Conservation (phyloP, 140 eudicot genomes). For the Anethum foeniculum region DNA sequence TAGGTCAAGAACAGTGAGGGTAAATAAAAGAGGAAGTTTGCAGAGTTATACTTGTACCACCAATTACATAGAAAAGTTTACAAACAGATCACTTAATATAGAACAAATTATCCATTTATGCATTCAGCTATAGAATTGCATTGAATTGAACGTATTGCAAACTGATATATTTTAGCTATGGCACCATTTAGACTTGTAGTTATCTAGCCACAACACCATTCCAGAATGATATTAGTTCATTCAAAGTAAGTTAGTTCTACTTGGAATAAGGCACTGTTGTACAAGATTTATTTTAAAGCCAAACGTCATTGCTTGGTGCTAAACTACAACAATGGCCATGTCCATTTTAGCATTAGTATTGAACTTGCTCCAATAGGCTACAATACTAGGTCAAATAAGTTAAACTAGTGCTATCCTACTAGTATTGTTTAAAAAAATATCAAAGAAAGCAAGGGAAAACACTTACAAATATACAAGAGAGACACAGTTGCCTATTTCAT, state of each 20-base stretch:
- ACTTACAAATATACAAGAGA: conserved; percentile 47
- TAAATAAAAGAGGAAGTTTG: neutral
- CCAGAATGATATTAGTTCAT: neutral
- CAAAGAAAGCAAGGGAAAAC: neutral
- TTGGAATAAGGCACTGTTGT: neutral
- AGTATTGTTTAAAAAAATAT: neutral
- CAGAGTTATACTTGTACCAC: neutral
- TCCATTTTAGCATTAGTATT: neutral
- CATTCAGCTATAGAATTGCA: neutral
- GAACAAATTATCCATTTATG: neutral
- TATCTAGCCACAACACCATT: neutral
- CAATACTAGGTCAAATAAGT: neutral
- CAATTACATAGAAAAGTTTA: neutral
- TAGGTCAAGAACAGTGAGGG: neutral
- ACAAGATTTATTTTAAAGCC: neutral
- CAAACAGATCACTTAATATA: neutral
- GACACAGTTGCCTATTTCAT: conserved; percentile 76
- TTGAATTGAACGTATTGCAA: neutral
- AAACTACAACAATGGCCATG: neutral
- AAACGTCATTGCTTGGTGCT: neutral
- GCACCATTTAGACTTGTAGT: neutral
- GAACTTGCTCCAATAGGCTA: neutral
- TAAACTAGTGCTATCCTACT: neutral
- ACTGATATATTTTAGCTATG: neutral
- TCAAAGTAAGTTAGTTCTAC: too few relatives aligned